phyloP scores from a whole-genome alignment of 768 basidiomycete species.

The Epithele typhae region DNA sequence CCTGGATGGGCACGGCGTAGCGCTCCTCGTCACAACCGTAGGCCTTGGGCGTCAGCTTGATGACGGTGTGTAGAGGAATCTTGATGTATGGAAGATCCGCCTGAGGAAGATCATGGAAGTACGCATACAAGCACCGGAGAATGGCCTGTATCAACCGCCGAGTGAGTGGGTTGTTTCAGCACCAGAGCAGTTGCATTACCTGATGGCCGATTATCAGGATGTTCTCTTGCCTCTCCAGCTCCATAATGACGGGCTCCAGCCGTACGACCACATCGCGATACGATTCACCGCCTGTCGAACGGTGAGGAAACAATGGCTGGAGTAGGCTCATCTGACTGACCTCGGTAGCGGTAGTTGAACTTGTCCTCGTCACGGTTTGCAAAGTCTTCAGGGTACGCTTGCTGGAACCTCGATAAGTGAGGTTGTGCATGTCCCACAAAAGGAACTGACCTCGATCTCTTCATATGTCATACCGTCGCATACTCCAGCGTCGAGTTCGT shows the following conservation, averaged over 20 bases:
- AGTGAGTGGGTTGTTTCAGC: slow-evolving; percentile 3
- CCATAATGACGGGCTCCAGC: slow-evolving; percentile 98
- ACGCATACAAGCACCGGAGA: slow-evolving; percentile 87
- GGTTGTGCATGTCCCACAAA: too few relatives aligned
- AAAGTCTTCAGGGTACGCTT: slow-evolving; percentile 96
- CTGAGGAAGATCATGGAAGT: slow-evolving; percentile 91
- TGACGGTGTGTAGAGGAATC: slow-evolving; percentile 94
- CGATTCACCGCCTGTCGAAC: slow-evolving; percentile 73
- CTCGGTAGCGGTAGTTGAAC: slow-evolving; percentile 97
- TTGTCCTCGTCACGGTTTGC: slow-evolving; percentile 98
- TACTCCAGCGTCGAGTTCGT: slow-evolving; percentile 97
- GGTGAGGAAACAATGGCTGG: neutral
- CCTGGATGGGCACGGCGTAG: slow-evolving; percentile 85
- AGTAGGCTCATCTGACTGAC: slow-evolving; percentile 23
- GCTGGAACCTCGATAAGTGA: too few relatives aligned
- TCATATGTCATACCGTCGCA: slow-evolving; percentile 99
- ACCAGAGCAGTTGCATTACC: slow-evolving; percentile 14
- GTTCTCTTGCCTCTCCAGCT: slow-evolving; percentile 96
- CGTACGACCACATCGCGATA: slow-evolving; percentile 96
- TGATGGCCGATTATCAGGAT: slow-evolving; percentile 97
- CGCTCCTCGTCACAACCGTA: slow-evolving; percentile 99
- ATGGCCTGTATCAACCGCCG: slow-evolving; percentile 48
- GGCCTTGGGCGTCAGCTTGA: slow-evolving; percentile 96
- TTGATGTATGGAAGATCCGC: slow-evolving; percentile 97
- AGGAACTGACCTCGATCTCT: slow-evolving; percentile 82